Conservation (phyloP, 805 yeast genomes). For the Pichia insulana region DNA sequence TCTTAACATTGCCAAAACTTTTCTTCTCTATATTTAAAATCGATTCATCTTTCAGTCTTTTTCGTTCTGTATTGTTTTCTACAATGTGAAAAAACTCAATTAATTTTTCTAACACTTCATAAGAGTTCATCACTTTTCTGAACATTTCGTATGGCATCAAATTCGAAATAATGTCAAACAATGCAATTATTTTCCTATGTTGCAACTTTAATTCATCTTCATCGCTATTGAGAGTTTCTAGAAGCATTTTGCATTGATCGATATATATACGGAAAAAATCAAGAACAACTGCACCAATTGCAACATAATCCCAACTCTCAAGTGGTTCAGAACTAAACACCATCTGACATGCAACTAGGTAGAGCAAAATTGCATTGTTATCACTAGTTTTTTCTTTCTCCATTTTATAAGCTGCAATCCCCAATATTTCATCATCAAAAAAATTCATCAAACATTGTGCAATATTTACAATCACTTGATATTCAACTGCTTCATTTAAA, state of each 20-base stretch:
- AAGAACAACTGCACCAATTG: constrained; percentile 9
- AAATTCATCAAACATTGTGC: not conserved
- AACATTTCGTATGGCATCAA: constrained; percentile 33
- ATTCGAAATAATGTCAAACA: constrained; percentile 36
- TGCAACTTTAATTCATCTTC: constrained; percentile 7
- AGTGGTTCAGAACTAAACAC: not conserved
- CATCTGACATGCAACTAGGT: constrained; percentile 4
- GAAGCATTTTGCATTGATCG: constrained; percentile 1
- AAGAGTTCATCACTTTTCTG: constrained; percentile 33
- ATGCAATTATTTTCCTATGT: constrained; percentile 17
- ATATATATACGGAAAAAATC: constrained; percentile 24
- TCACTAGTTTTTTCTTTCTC: not conserved
- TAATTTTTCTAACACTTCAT: constrained; percentile 29
- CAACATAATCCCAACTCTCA: constrained; percentile 3
- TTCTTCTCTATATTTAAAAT: constrained; percentile 16
- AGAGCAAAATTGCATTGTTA: not conserved
- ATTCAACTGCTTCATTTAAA: not conserved
- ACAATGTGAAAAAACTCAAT: constrained; percentile 31
- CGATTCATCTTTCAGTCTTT: constrained; percentile 24
- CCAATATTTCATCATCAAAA: constrained; percentile 7
- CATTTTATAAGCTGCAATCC: not conserved
- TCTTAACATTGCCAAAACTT: constrained; percentile 57
- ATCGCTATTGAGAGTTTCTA: not conserved
- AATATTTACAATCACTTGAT: not conserved
- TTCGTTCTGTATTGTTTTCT: constrained; percentile 33